Evolutionary conservation across 768 basidiomycete species (phyloP).

Genomic region (Phanerochaete sordida): DNA sequence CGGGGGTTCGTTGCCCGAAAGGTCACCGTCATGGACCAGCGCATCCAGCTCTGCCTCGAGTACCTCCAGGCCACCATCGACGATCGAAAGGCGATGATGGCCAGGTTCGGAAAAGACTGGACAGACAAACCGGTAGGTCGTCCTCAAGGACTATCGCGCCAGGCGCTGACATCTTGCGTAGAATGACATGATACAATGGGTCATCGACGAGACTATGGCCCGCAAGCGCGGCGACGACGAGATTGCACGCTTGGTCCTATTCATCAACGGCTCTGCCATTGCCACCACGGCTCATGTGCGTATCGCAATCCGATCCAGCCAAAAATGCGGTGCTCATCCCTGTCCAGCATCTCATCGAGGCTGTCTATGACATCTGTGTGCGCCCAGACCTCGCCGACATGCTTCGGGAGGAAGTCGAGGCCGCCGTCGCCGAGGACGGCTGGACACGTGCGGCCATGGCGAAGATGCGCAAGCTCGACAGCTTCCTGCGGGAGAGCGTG

Average conservation of each 20-base stretch:
- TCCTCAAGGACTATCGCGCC: background rate
- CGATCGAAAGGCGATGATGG: constrained; percentile 9
- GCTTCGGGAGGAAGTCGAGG: constrained; percentile 30
- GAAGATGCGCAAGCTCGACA: constrained; percentile 32
- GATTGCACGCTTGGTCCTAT: background rate
- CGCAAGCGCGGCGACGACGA: background rate
- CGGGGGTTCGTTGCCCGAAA: constrained; percentile 17
- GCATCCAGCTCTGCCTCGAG: background rate
- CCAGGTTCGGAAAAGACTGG: constrained; percentile 8
- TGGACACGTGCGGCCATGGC: constrained; percentile 26
- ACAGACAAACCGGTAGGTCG: constrained; percentile 4
- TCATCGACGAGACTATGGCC: constrained; percentile 12
- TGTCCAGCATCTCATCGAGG: constrained; percentile 2
- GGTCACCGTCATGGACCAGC: background rate
- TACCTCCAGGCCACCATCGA: constrained; percentile 10
- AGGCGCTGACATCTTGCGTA: background rate
- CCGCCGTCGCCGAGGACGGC: constrained; percentile 18
- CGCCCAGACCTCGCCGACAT: constrained; percentile 23
- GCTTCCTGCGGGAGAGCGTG: constrained; percentile 30
- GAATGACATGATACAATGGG: constrained; percentile 18
- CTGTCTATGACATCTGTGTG: constrained; percentile 26
- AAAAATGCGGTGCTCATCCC: background rate
- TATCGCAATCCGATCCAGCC: too few relatives aligned
- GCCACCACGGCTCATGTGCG: constrained; percentile 14
- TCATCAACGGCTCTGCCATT: constrained; percentile 20